phyloP scores from a whole-genome alignment of 2,329 filamentous ascomycete genomes.

The Cylindrodendrum hubeiense region DNA sequence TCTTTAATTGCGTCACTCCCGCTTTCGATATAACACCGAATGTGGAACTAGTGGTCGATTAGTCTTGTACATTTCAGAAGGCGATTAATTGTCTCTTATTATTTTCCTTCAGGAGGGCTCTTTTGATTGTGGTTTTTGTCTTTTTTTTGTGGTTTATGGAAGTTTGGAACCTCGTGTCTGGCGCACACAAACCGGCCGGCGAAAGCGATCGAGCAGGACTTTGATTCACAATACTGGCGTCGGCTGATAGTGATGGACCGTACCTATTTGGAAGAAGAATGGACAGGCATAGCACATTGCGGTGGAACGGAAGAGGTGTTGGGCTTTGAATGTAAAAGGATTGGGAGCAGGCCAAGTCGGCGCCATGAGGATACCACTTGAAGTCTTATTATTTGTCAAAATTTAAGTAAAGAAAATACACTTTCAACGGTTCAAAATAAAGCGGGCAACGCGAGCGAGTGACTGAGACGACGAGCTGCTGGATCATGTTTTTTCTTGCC shows the following conservation, averaged over 20 bases:
- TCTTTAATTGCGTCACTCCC: constrained; percentile 29
- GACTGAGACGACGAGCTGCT: too few species aligned
- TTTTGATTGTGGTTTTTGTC: constrained; percentile 27
- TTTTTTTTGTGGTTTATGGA: constrained; percentile 22
- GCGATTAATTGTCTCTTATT: constrained; percentile 27
- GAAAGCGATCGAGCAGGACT: constrained; percentile 49
- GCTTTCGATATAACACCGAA: background rate
- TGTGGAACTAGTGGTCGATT: constrained; percentile 3
- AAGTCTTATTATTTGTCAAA: constrained; percentile 26
- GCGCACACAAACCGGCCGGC: constrained; percentile 36
- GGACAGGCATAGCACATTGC: constrained; percentile 39
- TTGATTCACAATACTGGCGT: constrained; percentile 46
- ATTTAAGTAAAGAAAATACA: constrained; percentile 27
- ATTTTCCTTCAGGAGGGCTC: constrained; percentile 31
- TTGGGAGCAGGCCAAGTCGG: constrained; percentile 36
- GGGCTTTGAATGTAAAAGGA: constrained; percentile 43
- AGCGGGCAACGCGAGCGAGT: too few species aligned
- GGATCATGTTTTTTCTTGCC: too few species aligned
- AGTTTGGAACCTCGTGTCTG: constrained; percentile 37
- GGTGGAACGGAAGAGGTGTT: constrained; percentile 38
- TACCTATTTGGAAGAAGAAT: constrained; percentile 38
- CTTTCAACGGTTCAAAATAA: background rate
- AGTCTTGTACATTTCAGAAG: constrained; percentile 31
- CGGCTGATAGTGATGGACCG: constrained; percentile 28
- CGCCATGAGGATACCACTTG: constrained; percentile 38